These are phyloP conservation scores for Xerocomus potaroensis DNA, from an alignment of 768 basidiomycete species.

Conservation along the genomic window DNA sequence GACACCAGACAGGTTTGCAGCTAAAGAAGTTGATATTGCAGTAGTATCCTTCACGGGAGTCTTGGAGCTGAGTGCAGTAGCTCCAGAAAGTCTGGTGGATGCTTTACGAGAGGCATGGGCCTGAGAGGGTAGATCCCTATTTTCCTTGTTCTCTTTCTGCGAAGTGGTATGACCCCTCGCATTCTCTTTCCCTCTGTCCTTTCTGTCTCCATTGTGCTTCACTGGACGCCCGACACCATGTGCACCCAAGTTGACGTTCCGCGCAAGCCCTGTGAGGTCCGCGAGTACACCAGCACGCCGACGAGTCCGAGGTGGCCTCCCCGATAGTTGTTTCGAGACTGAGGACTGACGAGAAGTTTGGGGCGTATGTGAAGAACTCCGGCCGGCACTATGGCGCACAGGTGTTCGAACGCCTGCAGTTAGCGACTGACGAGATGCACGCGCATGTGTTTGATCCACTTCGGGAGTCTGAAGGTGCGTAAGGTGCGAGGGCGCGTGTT, in stretches of 20 bases:
- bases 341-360: conserved; percentile 7
- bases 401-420: conserved; percentile 8
- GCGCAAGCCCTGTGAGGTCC: conserved; percentile 38
- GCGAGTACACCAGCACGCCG: conserved; percentile 32
- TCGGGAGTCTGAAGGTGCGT: conserved; percentile 1
- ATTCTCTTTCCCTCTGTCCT: conserved; percentile 21
- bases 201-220: conserved; percentile 28
- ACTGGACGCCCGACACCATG: conserved; percentile 24
- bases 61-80: conserved; percentile 11
- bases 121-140: conserved; percentile 8
- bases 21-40: conserved; percentile 7
- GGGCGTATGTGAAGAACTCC: conserved; percentile 15
- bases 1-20: conserved; percentile 15
- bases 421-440: not conserved
- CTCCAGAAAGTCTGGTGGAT: not conserved
- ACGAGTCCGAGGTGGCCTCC: conserved; percentile 25
- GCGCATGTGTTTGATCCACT: conserved; percentile 12
- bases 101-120: conserved; percentile 8
- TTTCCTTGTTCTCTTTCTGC: conserved; percentile 30
- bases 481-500: not conserved
- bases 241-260: conserved; percentile 29
- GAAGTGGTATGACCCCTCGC: conserved; percentile 4
- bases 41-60: conserved; percentile 14
- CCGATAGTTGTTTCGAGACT: conserved; percentile 22
- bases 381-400: conserved; percentile 20